These are phyloP conservation scores for Neurospora sp. DNA, from an alignment of 495 filamentous ascomycete species.

Conservation along the genomic window DNA sequence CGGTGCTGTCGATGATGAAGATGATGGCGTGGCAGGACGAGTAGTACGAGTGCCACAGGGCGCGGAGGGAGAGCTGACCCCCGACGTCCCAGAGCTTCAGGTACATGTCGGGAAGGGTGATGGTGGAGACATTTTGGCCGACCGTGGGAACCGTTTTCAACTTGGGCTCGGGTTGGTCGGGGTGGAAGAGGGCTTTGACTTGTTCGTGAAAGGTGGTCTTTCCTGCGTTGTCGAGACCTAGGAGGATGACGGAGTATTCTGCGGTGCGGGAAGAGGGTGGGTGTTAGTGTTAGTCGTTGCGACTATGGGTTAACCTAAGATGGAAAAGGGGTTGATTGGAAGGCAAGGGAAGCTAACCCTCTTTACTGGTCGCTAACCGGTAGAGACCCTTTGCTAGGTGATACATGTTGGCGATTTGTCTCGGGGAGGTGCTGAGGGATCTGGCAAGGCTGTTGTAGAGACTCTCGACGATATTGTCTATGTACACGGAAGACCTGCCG, in stretches of 20 bases:
- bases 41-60: constrained; percentile 95
- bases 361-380: constrained; percentile 87
- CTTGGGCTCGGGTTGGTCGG: constrained; percentile 47
- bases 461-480: background rate
- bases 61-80: constrained; percentile 78
- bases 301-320: background rate
- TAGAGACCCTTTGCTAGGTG: constrained; percentile 94
- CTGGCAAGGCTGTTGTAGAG: background rate
- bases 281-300: constrained; percentile 1
- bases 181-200: constrained; percentile 77
- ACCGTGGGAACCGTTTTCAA: constrained; percentile 87
- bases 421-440: background rate
- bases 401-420: constrained; percentile 56
- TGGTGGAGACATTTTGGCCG: constrained; percentile 90
- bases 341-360: constrained; percentile 44
- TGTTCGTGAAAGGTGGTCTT: constrained; percentile 98
- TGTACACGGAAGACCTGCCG: background rate
- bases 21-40: constrained; percentile 89
- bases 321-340: background rate
- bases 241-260: constrained; percentile 97
- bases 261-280: constrained; percentile 2
- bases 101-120: constrained; percentile 82
- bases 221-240: constrained; percentile 95
- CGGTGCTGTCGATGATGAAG: constrained; percentile 89
- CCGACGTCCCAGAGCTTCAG: constrained; percentile 98